These are phyloP conservation scores for Neurospora africana DNA, from an alignment of 495 filamentous ascomycete species.

Conservation along the genomic window DNA sequence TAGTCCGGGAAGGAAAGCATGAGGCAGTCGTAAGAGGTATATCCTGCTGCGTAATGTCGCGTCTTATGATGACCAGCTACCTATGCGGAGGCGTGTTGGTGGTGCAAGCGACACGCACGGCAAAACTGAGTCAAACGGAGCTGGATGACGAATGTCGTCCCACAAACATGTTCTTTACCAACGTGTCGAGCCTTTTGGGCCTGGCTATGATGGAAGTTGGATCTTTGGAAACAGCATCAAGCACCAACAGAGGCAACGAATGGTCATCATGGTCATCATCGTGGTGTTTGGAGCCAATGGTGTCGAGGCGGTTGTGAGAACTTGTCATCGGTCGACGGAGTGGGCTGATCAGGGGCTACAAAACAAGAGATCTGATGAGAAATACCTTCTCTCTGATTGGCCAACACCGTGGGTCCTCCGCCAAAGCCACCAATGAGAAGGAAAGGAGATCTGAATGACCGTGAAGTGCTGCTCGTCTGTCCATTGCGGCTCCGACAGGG, in stretches of 20 bases:
- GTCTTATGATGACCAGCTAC: background rate
- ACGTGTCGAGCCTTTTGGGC: background rate
- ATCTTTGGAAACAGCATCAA: background rate
- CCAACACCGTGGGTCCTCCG: background rate
- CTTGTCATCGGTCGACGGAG: background rate
- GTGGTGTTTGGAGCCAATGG: background rate
- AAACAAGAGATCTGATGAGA: slow-evolving; percentile 13
- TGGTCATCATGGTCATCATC: background rate
- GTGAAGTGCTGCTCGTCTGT: background rate
- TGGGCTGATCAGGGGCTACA: background rate
- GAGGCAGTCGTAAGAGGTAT: background rate
- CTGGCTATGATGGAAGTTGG: background rate
- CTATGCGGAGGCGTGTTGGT: background rate
- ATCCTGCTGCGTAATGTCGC: background rate
- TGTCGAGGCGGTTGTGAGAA: background rate
- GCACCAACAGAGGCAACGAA: background rate
- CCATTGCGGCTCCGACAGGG: background rate
- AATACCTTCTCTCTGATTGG: slow-evolving; percentile 18
- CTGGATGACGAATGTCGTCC: background rate
- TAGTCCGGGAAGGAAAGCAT: background rate
- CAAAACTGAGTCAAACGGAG: background rate
- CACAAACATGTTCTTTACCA: background rate
- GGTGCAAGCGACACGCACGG: background rate
- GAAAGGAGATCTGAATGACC: background rate
- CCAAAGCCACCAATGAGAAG: slow-evolving; percentile 12